These are phyloP conservation scores for Adenanthera pavonina DNA, from an alignment of 306 rosid species.

Conservation along the genomic window DNA sequence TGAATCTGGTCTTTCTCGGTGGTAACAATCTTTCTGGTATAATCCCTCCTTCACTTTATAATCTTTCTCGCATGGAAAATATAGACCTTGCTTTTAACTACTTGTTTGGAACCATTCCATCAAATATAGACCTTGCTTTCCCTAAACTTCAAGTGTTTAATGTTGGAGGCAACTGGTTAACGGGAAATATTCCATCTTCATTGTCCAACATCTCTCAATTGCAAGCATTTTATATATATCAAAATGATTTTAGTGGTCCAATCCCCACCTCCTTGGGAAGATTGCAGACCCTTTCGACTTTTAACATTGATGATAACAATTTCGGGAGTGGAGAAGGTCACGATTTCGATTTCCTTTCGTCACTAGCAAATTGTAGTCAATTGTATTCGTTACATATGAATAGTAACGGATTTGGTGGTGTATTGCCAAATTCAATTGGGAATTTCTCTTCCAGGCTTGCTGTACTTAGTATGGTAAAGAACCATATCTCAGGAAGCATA, in stretches of 20 bases:
- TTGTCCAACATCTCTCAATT: constrained; percentile 33
- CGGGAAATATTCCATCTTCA: constrained; percentile 30
- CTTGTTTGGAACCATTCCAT: constrained; percentile 16
- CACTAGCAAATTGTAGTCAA: constrained; percentile 34
- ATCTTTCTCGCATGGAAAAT: constrained; percentile 26
- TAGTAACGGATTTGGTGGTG: background rate
- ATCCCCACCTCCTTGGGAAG: constrained; percentile 30
- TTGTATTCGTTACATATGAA: background rate
- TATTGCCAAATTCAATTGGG: background rate
- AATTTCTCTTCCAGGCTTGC: background rate
- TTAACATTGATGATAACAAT: background rate
- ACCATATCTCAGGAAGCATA: constrained; percentile 26
- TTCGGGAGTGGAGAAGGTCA: constrained; percentile 21
- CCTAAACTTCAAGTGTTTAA: background rate
- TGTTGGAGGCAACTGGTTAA: background rate
- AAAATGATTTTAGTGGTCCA: constrained; percentile 16
- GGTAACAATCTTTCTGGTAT: background rate
- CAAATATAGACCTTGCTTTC: constrained; percentile 27
- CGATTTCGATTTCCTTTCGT: constrained; percentile 29
- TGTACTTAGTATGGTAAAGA: fast-evolving
- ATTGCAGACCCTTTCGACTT: background rate
- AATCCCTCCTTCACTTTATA: constrained; percentile 40
- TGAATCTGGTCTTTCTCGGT: background rate
- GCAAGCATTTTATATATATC: background rate
- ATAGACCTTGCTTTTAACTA: background rate